Conservation (phyloP, 1,139 yeast genomes). For the Hemisphaericaspora subhashii region DNA sequence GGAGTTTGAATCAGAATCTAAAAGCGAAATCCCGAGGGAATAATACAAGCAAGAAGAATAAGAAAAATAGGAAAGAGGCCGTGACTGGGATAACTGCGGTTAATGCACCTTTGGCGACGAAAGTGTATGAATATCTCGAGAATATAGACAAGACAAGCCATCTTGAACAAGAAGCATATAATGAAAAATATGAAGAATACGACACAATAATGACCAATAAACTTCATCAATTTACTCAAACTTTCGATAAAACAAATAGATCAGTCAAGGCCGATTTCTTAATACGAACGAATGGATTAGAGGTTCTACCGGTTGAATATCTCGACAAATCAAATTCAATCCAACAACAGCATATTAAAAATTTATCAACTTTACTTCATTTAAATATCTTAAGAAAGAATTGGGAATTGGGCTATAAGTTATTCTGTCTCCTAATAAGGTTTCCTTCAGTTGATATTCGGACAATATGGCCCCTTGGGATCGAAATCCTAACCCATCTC, state of each 20-base stretch:
- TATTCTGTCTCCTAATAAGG: slow-evolving; percentile 51
- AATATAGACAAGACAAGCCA: slow-evolving; percentile 13
- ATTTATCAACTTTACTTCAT: slow-evolving; percentile 36
- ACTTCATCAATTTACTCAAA: slow-evolving; percentile 16
- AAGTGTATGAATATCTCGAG: slow-evolving; percentile 11
- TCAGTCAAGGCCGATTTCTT: slow-evolving; percentile 26
- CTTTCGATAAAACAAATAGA: slow-evolving; percentile 23
- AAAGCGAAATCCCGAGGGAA: slow-evolving; percentile 3
- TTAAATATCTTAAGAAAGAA: slow-evolving; percentile 41
- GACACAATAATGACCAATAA: slow-evolving; percentile 12
- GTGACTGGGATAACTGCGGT: slow-evolving; percentile 8
- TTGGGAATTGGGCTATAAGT: slow-evolving; percentile 56
- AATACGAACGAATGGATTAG: slow-evolving; percentile 31
- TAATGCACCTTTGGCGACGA: slow-evolving; percentile 7
- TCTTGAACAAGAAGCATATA: slow-evolving; percentile 12
- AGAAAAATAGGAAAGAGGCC: slow-evolving; percentile 7
- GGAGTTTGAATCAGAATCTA: slow-evolving; percentile 12
- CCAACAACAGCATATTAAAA: slow-evolving; percentile 29
- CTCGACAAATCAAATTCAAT: slow-evolving; percentile 8
- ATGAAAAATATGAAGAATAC: slow-evolving; percentile 10
- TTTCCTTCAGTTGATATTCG: slow-evolving; percentile 51
- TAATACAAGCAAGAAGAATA: slow-evolving; percentile 4
- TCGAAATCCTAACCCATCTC: slow-evolving; percentile 29
- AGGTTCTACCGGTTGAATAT: slow-evolving; percentile 25
- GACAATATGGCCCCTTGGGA: slow-evolving; percentile 60